Conservation (phyloP, 768 basidiomycete genomes). For the Trametes maxima region DNA sequence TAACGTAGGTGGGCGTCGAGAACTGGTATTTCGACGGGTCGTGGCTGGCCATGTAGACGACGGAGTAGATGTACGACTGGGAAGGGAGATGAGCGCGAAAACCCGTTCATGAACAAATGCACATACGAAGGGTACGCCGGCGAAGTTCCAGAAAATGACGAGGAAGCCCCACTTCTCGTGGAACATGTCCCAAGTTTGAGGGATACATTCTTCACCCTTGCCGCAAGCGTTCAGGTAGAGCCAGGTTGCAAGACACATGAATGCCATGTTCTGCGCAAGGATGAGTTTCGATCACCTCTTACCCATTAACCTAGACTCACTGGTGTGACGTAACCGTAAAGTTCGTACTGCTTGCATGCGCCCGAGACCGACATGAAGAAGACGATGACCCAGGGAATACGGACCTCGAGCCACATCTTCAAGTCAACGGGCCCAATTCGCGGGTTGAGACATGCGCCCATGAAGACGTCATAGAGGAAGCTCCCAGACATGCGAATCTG, state of each 20-base stretch:
- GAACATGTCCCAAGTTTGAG: constrained; percentile 99
- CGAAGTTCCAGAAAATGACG: constrained; percentile 98
- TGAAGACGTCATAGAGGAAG: constrained; percentile 93
- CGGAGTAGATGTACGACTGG: constrained; percentile 88
- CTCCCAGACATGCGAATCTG: constrained; percentile 94
- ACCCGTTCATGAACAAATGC: not conserved
- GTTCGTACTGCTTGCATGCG: constrained; percentile 93
- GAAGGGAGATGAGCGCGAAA: constrained; percentile 4
- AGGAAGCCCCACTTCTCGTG: constrained; percentile 99
- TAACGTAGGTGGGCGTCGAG: constrained; percentile 71
- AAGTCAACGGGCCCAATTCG: constrained; percentile 89
- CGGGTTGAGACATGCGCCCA: constrained; percentile 95
- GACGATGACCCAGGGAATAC: constrained; percentile 95
- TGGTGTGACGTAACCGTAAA: constrained; percentile 88
- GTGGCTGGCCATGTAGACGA: constrained; percentile 97
- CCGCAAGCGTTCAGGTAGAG: constrained; percentile 97
- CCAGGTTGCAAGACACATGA: constrained; percentile 94
- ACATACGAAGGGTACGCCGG: constrained; percentile 88
- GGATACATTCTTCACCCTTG: constrained; percentile 94
- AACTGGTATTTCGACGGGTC: constrained; percentile 87
- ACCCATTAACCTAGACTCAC: constrained; percentile 45
- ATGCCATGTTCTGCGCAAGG: constrained; percentile 79
- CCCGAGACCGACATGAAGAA: constrained; percentile 93
- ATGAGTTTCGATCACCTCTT: not conserved
- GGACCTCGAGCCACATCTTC: constrained; percentile 99